A percentile compares a stretch with the other conserved stretches of the same genome.
phyloP scores from a whole-genome alignment of 108 stramenopile species.

The Nitzschia inconspicua region DNA sequence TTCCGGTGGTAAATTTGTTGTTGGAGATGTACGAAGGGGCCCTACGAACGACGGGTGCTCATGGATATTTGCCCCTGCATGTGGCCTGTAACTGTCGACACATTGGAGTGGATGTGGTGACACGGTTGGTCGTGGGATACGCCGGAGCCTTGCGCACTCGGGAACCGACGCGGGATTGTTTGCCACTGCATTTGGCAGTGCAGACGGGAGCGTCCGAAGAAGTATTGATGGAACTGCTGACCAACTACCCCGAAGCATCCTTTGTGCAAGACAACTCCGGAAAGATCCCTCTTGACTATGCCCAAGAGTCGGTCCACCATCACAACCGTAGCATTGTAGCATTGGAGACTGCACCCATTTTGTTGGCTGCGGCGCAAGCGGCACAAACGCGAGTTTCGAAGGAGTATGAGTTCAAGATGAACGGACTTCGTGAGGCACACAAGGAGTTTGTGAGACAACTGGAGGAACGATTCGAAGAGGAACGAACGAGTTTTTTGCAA shows the following conservation, averaged over 20 bases:
- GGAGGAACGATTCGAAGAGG: slow-evolving; percentile 9
- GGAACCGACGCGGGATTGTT: background rate
- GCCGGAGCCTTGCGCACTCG: slow-evolving; percentile 11
- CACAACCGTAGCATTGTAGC: slow-evolving; percentile 8
- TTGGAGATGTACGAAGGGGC: slow-evolving; percentile 1
- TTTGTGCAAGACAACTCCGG: slow-evolving; percentile 13
- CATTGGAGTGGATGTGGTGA: slow-evolving; percentile 13
- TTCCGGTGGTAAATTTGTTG: slow-evolving; percentile 16
- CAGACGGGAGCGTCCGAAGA: slow-evolving; percentile 8
- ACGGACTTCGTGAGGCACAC: slow-evolving; percentile 20
- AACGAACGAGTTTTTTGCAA: slow-evolving; percentile 4
- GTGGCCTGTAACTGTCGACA: slow-evolving; percentile 15
- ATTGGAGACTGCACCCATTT: slow-evolving; percentile 24
- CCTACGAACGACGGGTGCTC: slow-evolving; percentile 2
- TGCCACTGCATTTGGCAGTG: slow-evolving; percentile 27
- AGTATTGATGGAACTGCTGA: slow-evolving; percentile 17
- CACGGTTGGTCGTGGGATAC: slow-evolving; percentile 11
- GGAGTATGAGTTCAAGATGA: background rate
- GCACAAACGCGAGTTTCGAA: background rate
- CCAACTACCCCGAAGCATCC: slow-evolving; percentile 20
- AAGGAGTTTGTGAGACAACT: slow-evolving; percentile 11
- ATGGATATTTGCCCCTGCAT: slow-evolving; percentile 30
- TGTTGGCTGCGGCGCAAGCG: slow-evolving; percentile 21
- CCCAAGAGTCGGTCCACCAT: background rate
- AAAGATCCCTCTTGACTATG: slow-evolving; percentile 24